Evolutionary conservation across 1,284 basidiomycete species (phyloP), one percentile per base, ranked within the genome.

Genomic region (Chondrostereum purpureum): DNA sequence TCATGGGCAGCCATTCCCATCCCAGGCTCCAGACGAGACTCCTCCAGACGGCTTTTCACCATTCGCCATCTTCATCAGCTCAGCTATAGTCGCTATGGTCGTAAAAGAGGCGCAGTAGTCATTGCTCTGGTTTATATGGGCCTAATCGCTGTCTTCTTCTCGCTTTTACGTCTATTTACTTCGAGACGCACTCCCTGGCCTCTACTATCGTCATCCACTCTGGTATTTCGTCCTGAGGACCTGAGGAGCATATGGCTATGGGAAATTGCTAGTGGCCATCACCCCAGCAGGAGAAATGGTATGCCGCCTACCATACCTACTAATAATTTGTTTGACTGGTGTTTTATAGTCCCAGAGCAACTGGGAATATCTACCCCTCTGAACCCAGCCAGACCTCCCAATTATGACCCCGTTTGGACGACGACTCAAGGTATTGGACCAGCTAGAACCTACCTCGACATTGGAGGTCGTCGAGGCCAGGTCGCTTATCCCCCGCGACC

Each of bases 191-290:
- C 43, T 18, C 39, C 50, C 13, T 52, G 50, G 50, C 50, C 48
- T 8, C 27, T 31, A 31, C 17, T 14, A n/a, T 31, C 27, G 4
- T 41, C 43, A 16, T 41, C 43, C 13, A 45, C 43, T 14, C 47
- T 53, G 27, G 52, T 53, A 12, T 53, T 43, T 39, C 43, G 46
- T 20, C 47, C 39, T 13, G 48, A 55, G n/a, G 50, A 55, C 43
- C 31, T 50, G 22, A 43, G 44, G 39, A 71, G 76, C 56, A 79
- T 89, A 58, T 89, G 84, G 85, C 70, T 79, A 48, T 88, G 85
- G 85, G 85, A 88, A 65, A 72, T 88, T 44, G 69, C 74, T 24
- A 80, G 80, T 56, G 85, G 85, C 1, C 83, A 87, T 62, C 83
- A 81, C 60, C 84, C 85, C 2, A 81, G 77, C 53, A 62, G 66